Conservation (phyloP, 306 rosid species). For the Begonia fuchsioides region DNA sequence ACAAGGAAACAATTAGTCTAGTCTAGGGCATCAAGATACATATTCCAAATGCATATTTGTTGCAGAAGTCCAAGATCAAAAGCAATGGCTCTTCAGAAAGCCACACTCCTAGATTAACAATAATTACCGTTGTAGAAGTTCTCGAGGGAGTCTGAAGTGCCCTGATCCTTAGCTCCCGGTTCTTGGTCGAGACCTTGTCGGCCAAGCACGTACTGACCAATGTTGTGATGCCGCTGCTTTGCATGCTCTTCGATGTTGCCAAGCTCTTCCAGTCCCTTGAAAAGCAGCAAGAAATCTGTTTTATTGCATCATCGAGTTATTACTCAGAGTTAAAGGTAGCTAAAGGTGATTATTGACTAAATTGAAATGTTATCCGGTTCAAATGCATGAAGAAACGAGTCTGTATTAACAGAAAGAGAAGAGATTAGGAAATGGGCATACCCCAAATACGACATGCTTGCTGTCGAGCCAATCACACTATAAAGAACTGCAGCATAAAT, state of each 20-base stretch:
- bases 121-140: slow-evolving; percentile 66
- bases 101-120: slow-evolving; percentile 25
- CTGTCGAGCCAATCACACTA: slow-evolving; percentile 99
- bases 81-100: slow-evolving; percentile 12
- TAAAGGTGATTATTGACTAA: too few relatives aligned
- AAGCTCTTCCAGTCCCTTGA: slow-evolving; percentile 87
- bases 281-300: slow-evolving; percentile 17
- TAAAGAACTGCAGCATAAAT: slow-evolving; percentile 51
- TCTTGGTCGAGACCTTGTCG: slow-evolving; percentile 45
- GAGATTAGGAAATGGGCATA: slow-evolving; percentile 21
- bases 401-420: slow-evolving; percentile 6
- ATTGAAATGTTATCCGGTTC: too few relatives aligned
- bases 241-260: slow-evolving; percentile 61
- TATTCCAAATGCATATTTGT: slow-evolving; percentile 26
- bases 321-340: too few relatives aligned
- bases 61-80: slow-evolving; percentile 8
- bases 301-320: too few relatives aligned
- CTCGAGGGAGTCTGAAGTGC: slow-evolving; percentile 49
- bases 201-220: slow-evolving; percentile 83
- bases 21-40: slow-evolving; percentile 5
- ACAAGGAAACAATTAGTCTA: too few relatives aligned
- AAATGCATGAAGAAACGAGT: too few relatives aligned
- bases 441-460: slow-evolving; percentile 98
- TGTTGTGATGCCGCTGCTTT: slow-evolving; percentile 90
- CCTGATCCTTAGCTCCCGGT: slow-evolving; percentile 44